These are phyloP conservation scores for Cercospora sojina DNA, from an alignment of 2,329 filamentous ascomycete genomes.

Conservation along the genomic window DNA sequence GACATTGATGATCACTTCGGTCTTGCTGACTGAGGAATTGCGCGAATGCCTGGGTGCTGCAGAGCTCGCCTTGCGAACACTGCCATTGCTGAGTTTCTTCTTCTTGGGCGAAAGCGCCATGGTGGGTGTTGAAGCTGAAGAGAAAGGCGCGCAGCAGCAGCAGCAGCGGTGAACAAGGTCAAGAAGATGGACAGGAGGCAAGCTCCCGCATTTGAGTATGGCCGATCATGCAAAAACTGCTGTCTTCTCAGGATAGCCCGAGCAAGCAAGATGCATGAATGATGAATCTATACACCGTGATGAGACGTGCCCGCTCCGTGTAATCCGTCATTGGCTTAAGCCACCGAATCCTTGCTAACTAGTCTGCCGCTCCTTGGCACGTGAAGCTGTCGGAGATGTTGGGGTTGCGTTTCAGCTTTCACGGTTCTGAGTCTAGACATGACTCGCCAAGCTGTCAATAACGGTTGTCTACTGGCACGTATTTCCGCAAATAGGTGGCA, in stretches of 20 bases:
- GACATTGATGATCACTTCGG: conserved; percentile 40
- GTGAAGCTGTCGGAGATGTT: background rate
- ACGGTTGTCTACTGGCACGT: background rate
- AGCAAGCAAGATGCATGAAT: conserved; percentile 3
- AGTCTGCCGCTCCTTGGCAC: background rate
- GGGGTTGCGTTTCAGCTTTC: background rate
- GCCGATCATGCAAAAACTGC: background rate
- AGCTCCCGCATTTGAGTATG: background rate
- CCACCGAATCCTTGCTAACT: background rate
- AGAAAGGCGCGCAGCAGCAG: background rate
- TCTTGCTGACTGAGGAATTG: conserved; percentile 31
- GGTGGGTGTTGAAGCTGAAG: background rate
- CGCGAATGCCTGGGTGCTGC: conserved; percentile 10
- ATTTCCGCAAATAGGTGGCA: background rate
- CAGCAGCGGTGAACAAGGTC: background rate
- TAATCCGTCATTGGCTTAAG: background rate
- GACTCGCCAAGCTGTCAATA: background rate
- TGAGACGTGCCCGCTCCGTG: conserved; percentile 1
- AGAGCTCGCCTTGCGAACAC: background rate
- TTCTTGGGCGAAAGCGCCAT: conserved; percentile 5
- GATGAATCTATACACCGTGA: background rate
- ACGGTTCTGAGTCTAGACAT: background rate
- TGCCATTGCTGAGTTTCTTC: background rate
- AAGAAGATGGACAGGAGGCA: conserved; percentile 6
- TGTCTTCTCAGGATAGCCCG: background rate